Base-by-base conservation (phyloP, 139 green algal species). In the Micractinium conductrix region DNA sequence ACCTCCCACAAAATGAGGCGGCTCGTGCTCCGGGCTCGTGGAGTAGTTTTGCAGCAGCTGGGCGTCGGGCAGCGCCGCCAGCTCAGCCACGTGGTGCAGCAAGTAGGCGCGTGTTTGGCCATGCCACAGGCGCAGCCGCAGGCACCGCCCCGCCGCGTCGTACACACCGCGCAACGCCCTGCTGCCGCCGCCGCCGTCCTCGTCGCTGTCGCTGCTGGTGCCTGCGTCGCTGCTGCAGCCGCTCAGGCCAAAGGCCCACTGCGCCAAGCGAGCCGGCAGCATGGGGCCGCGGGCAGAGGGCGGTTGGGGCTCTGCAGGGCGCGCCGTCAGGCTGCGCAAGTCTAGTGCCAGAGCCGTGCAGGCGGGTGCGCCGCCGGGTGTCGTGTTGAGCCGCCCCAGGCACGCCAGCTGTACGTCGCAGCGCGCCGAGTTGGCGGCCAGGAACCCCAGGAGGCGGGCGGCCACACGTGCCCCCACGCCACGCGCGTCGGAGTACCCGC, bases 1-100 rank as follows among this genome's bases (percentile, higher is more conserved):
- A 83, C 78, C 78, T 37, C 21, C 43, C 19, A 33, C 22, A 21
- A 83, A 75, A 42, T 83, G 78, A 4, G 78, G 62, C 30, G 78
- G 78, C 78, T 83, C 78, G 42, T 83, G 78, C 62, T 40, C 17
- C 4, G 78, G 78, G 43, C 60, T 75, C 42, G 78, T 83, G 30
- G 62, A 75, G 10, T 42, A 83, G 4, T 24, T 19, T 43, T 74
- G 62, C 78, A 83, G 62, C 62, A 83, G 78, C 78, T 74, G 30
- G 7, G 33, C 62, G 8, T 83, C 78, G 0, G 45, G 42, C 38
- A 82, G 55, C 33, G 26, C 10, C 26, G 45, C 33, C 55, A 82
- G n/a, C 21, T 37, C 12, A 4, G 24, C 55, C 4, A 40, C 35
- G 7, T 83, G 48, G 28, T 22, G n/a, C 7, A 26, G 62, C n/a